A percentile compares a stretch with the other conserved stretches of the same genome.
Conservation (phyloP, 371 early-diverging fungal species). For the Lichtheimia corymbifera region DNA sequence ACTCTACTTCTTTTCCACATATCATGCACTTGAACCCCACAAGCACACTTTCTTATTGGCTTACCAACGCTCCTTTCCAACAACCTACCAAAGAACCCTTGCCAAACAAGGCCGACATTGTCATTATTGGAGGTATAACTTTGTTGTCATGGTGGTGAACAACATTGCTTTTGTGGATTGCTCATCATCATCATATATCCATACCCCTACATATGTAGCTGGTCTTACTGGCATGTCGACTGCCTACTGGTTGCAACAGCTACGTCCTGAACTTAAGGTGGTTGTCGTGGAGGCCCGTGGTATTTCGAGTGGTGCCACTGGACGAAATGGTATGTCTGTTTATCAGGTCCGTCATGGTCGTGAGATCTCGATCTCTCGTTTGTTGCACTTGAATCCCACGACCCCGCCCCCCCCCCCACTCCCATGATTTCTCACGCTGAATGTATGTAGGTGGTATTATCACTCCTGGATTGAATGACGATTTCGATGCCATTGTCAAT, state of each 20-base stretch:
- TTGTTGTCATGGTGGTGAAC: not conserved
- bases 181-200: not conserved
- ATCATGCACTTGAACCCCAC: slow-evolving; percentile 18
- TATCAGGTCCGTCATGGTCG: too few species aligned
- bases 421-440: not conserved
- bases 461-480: slow-evolving; percentile 41
- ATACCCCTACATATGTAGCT: slow-evolving; percentile 9
- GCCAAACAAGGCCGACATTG: slow-evolving; percentile 32
- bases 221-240: slow-evolving; percentile 34
- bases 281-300: slow-evolving; percentile 48
- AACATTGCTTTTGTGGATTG: not conserved
- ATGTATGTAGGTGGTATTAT: slow-evolving; percentile 48
- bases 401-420: too few species aligned
- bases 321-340: slow-evolving; percentile 43
- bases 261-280: slow-evolving; percentile 30
- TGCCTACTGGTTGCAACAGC: slow-evolving; percentile 33
- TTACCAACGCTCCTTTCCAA: slow-evolving; percentile 28
- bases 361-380: not conserved
- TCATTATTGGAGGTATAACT: slow-evolving; percentile 40
- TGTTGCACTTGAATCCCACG: not conserved
- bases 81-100: slow-evolving; percentile 17
- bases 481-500: slow-evolving; percentile 23
- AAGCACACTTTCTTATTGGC: slow-evolving; percentile 40
- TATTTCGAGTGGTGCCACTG: slow-evolving; percentile 54
- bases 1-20: too few species aligned